Conservation (phyloP, 1,139 yeast genomes). For the Kodamaea arcana region DNA sequence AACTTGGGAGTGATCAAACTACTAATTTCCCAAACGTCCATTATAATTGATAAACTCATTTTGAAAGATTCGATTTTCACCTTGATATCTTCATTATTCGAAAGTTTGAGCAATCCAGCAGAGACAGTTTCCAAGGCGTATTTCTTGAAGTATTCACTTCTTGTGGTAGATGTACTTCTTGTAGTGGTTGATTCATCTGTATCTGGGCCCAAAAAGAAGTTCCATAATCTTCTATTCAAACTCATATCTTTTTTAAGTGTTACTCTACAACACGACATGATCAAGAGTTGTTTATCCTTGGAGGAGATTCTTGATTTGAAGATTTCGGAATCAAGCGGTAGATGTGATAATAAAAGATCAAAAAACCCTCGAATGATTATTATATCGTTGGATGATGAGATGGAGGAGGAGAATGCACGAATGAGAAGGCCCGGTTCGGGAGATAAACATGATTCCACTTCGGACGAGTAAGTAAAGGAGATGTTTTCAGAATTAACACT, state of each 20-base stretch:
- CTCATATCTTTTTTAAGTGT: slow-evolving; percentile 88
- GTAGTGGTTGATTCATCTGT: slow-evolving; percentile 11
- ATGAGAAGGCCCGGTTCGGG: slow-evolving; percentile 80
- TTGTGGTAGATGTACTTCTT: slow-evolving; percentile 12
- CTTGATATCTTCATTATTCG: slow-evolving; percentile 28
- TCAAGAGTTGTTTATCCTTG: slow-evolving; percentile 54
- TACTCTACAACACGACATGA: slow-evolving; percentile 62
- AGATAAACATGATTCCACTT: slow-evolving; percentile 55
- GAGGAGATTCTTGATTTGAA: slow-evolving; percentile 44
- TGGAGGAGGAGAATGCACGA: slow-evolving; percentile 68
- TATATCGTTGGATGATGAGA: slow-evolving; percentile 50
- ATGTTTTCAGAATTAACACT: background rate
- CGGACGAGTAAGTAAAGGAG: slow-evolving; percentile 35
- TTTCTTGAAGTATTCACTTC: slow-evolving; percentile 54
- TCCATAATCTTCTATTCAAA: slow-evolving; percentile 86
- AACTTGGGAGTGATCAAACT: slow-evolving; percentile 63
- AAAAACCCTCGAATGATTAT: slow-evolving; percentile 87
- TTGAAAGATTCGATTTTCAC: slow-evolving; percentile 51
- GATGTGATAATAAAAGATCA: slow-evolving; percentile 66
- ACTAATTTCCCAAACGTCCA: slow-evolving; percentile 95
- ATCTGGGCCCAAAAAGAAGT: slow-evolving; percentile 82
- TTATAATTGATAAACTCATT: slow-evolving; percentile 59
- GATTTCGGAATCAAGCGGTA: slow-evolving; percentile 62
- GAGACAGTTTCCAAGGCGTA: slow-evolving; percentile 52
- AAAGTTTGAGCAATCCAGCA: slow-evolving; percentile 48